phyloP scores from a whole-genome alignment of 345 rosid genomes.

The Firmiana major region DNA sequence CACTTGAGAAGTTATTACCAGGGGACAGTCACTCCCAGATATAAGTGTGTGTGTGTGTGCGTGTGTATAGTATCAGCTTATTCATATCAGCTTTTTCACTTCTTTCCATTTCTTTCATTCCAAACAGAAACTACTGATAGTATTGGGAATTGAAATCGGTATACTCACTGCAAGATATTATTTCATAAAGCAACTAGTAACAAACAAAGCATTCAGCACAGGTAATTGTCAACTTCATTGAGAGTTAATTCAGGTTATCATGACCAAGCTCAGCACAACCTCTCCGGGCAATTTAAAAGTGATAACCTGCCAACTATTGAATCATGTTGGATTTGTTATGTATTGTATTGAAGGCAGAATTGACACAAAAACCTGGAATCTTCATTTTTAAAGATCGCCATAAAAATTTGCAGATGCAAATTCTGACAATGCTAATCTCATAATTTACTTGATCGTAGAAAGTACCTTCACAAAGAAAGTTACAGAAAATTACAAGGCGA shows the following conservation, averaged over 20 bases:
- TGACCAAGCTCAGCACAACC: too few relatives aligned
- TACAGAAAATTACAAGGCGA: constrained; percentile 43
- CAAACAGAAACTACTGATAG: too few relatives aligned
- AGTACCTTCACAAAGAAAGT: background rate
- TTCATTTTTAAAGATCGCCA: background rate
- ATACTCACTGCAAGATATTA: too few relatives aligned
- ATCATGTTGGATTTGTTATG: background rate
- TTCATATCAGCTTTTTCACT: too few relatives aligned
- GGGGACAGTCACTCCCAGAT: too few relatives aligned
- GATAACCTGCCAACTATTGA: background rate
- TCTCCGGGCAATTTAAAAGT: too few relatives aligned
- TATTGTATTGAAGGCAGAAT: background rate
- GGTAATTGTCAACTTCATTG: background rate
- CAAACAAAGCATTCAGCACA: background rate
- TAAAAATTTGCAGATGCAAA: background rate
- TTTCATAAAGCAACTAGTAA: background rate
- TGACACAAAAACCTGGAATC: background rate
- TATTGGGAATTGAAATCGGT: too few relatives aligned
- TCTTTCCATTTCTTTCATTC: too few relatives aligned
- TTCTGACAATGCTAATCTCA: background rate
- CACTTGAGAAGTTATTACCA: background rate
- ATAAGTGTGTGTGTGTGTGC: too few relatives aligned
- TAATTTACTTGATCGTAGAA: background rate
- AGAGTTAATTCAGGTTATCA: background rate
- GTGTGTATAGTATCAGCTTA: too few relatives aligned